Base-by-base conservation (phyloP, 495 filamentous ascomycete species). In the Podospora sp. region DNA sequence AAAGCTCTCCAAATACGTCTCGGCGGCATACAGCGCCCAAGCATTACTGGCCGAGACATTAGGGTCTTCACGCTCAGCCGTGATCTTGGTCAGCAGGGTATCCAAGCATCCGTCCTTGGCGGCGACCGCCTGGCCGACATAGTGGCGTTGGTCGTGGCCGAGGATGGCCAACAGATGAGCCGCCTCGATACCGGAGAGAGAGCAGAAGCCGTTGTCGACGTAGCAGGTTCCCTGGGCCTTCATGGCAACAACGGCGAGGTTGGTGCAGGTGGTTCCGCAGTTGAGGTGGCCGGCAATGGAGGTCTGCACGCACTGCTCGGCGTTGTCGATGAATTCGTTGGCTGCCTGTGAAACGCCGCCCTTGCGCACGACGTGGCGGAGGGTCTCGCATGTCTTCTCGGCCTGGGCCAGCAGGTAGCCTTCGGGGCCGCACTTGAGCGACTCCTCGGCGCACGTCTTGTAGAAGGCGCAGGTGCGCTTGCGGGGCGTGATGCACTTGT, bases 291-390 rank as follows among this genome's bases (percentile, higher is more conserved):
- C 24, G 25, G 27, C 26, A 4, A 33, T 27, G 24, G 56, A 2
- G 8, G 7, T 7, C 27, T 60, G 56, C 24, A 60, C 27, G 25
- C 56, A 60, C 56, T 60, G 56, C 56, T 60, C 56, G n/a, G 56
- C 24, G 16, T 27, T 18, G 24, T 11, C 9, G 1, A 33, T 33
- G 56, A 33, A 29, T 1, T 26, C n/a, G 6, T 27, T 35, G 56
- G 8, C 16, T 3, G 24, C 24, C 4, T 2, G 1, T 8, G 24
- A 26, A 12, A 60, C 8, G 24, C 9, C 11, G 6, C 27, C 56
- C 6, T 16, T 14, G 4, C 40, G 11, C 40, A 18, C 40, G 25
- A 60, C 8, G 8, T 16, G 6, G 6, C 24, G 56, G 3, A 29
- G 27, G 2, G 24, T 35, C 24, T 60, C 27, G 25, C 56, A 60